Conservation (phyloP, 495 filamentous ascomycete genomes). For the Staphylotrichum longicolle region DNA sequence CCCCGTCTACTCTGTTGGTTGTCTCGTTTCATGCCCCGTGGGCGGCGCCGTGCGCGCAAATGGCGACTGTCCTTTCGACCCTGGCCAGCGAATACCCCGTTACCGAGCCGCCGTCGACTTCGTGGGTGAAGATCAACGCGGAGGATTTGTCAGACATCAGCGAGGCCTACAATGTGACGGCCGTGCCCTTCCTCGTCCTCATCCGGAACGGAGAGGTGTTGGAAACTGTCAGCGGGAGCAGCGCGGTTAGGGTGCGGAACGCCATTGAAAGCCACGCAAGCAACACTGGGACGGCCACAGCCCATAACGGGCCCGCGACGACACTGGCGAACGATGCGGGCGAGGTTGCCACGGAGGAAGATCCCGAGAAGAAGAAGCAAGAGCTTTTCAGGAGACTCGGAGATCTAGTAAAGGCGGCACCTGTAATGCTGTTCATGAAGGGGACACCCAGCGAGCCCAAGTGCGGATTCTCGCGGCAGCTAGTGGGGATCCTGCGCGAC, state of each 20-base stretch:
- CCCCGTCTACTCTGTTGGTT: constrained; percentile 66
- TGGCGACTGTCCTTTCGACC: constrained; percentile 79
- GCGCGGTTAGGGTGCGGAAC: constrained; percentile 73
- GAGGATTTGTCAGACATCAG: constrained; percentile 85
- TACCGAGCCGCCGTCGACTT: constrained; percentile 60
- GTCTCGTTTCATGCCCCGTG: constrained; percentile 94
- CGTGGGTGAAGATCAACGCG: constrained; percentile 85
- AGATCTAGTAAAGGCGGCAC: constrained; percentile 86
- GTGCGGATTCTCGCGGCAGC: constrained; percentile 90
- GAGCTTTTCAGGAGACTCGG: constrained; percentile 72
- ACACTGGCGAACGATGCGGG: constrained; percentile 18
- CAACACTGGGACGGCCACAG: constrained; percentile 25
- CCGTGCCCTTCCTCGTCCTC: constrained; percentile 88
- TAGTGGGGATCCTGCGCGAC: constrained; percentile 82
- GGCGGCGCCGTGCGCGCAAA: constrained; percentile 94
- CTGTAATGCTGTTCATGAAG: constrained; percentile 97
- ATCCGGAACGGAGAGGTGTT: constrained; percentile 66
- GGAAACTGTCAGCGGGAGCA: constrained; percentile 82
- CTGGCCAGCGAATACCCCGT: constrained; percentile 79
- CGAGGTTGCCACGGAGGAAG: constrained; percentile 30
- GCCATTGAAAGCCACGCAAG: constrained; percentile 78
- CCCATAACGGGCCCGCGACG: constrained; percentile 33
- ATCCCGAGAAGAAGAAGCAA: constrained; percentile 65
- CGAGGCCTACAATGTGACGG: constrained; percentile 86
- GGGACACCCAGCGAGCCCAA: constrained; percentile 87